These are phyloP conservation scores for Ogataea kodamae DNA, from an alignment of 805 yeast species.

Conservation along the genomic window DNA sequence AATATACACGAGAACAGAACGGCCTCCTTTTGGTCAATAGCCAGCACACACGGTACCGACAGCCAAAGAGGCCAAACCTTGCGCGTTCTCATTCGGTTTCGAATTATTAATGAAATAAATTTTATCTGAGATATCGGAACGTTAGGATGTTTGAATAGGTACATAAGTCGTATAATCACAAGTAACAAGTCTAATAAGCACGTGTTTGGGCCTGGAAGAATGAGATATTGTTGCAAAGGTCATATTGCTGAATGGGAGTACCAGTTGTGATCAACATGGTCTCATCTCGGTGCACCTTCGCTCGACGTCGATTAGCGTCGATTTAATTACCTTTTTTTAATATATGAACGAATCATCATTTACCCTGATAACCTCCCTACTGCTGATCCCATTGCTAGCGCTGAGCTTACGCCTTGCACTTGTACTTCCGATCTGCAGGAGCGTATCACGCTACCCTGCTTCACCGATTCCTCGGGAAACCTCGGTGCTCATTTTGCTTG, in stretches of 20 bases:
- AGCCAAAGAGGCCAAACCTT: no score
- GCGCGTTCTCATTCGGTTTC: no score
- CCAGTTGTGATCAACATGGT: no score
- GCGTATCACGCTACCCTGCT: not conserved
- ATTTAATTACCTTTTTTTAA: no score
- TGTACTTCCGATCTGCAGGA: constrained; percentile 24
- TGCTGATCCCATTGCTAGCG: constrained; percentile 11
- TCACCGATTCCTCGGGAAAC: not conserved
- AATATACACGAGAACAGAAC: constrained; percentile 24
- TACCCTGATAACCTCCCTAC: constrained; percentile 14
- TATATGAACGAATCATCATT: constrained; percentile 24
- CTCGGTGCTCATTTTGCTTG: constrained; percentile 60
- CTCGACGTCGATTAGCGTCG: no score
- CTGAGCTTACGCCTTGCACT: constrained; percentile 16
- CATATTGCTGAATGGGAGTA: no score
- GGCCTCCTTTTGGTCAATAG: constrained; percentile 15
- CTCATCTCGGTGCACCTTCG: no score
- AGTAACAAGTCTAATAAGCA: no score
- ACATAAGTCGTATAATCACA: no score
- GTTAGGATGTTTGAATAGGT: not conserved
- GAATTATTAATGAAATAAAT: no score
- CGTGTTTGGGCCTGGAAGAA: no score
- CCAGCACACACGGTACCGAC: constrained; percentile 1
- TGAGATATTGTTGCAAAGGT: no score
- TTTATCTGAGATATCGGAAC: constrained; percentile 12